Percentiles rank a stretch among this genome's conserved stretches.
Evolutionary conservation across 2,329 filamentous ascomycete species (phyloP).

Genomic region (Paecilomyces dactylethromorphus): DNA sequence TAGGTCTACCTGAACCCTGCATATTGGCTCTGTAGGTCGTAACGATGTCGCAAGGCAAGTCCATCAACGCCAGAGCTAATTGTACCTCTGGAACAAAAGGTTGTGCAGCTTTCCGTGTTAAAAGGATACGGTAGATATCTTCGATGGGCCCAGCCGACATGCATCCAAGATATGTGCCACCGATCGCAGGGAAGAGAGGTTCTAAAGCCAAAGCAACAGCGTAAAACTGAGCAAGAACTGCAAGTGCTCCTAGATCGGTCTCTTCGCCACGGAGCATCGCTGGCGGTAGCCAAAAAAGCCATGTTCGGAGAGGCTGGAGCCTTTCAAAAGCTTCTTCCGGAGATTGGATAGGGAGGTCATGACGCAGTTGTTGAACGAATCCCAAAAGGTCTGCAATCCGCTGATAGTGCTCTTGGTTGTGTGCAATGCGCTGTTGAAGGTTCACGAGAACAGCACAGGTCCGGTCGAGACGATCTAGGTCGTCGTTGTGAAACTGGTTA

Average conservation of each 20-base stretch:
- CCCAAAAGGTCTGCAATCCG: constrained; percentile 63
- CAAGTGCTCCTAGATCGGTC: constrained; percentile 67
- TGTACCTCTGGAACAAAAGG: constrained; percentile 52
- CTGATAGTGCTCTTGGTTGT: constrained; percentile 62
- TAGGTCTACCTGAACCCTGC: constrained; percentile 48
- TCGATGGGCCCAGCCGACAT: constrained; percentile 76
- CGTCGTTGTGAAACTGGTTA: constrained; percentile 50
- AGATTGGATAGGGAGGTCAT: constrained; percentile 62
- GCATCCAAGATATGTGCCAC: constrained; percentile 78
- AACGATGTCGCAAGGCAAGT: constrained; percentile 64
- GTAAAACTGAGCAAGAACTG: constrained; percentile 88
- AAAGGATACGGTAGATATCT: constrained; percentile 72
- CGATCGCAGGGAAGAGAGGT: constrained; percentile 85
- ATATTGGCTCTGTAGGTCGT: constrained; percentile 63
- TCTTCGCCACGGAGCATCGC: constrained; percentile 71
- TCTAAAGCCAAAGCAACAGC: constrained; percentile 81
- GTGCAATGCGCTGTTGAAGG: constrained; percentile 58
- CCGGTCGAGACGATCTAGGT: constrained; percentile 61
- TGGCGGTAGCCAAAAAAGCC: constrained; percentile 94
- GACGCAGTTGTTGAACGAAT: constrained; percentile 66
- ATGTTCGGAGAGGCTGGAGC: constrained; percentile 78
- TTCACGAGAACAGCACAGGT: constrained; percentile 57
- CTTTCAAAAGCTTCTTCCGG: constrained; percentile 84
- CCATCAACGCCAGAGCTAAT: constrained; percentile 62
- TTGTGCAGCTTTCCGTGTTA: constrained; percentile 59